Conservation (phyloP, 202 grass and related monocot species). For the Carex arenaria region DNA sequence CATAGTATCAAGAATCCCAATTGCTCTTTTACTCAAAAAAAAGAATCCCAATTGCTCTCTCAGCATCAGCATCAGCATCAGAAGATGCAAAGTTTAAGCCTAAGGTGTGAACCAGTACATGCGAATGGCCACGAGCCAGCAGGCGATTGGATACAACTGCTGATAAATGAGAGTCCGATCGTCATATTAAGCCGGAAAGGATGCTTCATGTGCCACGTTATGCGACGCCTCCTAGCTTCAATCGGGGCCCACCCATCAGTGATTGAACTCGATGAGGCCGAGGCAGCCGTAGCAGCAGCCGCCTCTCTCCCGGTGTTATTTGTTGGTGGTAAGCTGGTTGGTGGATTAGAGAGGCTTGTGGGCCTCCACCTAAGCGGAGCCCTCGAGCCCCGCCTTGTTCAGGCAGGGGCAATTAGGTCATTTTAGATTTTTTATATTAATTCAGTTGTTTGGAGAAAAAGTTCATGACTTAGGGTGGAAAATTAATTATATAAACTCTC, state of each 20-base stretch:
- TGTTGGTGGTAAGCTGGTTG: slow-evolving; percentile 67
- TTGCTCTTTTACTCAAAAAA: no score
- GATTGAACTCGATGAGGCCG: slow-evolving; percentile 61
- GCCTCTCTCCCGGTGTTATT: slow-evolving; percentile 63
- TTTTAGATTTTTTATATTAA: neutral
- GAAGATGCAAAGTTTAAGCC: slow-evolving; percentile 13
- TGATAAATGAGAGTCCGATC: slow-evolving; percentile 72
- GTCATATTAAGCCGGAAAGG: slow-evolving; percentile 54
- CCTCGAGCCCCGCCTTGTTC: slow-evolving; percentile 60
- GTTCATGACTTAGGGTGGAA: neutral
- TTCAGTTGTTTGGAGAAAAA: neutral
- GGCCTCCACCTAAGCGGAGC: slow-evolving; percentile 78
- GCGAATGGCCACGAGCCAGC: slow-evolving; percentile 30
- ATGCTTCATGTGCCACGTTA: slow-evolving; percentile 86
- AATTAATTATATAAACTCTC: neutral
- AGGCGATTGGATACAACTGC: slow-evolving; percentile 41
- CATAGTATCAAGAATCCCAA: slow-evolving; percentile 12
- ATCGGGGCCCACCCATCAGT: slow-evolving; percentile 75
- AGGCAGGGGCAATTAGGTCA: slow-evolving; percentile 51
- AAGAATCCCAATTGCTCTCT: slow-evolving; percentile 12
- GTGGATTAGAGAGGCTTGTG: slow-evolving; percentile 80
- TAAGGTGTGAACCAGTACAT: neutral
- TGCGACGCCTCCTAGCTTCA: slow-evolving; percentile 55
- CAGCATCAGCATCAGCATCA: neutral
- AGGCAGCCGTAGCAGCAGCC: neutral